Evolutionary conservation across 148 eudicot species (phyloP), one percentile per base, ranked within the genome.

Genomic region (Spergularia bocconei): DNA sequence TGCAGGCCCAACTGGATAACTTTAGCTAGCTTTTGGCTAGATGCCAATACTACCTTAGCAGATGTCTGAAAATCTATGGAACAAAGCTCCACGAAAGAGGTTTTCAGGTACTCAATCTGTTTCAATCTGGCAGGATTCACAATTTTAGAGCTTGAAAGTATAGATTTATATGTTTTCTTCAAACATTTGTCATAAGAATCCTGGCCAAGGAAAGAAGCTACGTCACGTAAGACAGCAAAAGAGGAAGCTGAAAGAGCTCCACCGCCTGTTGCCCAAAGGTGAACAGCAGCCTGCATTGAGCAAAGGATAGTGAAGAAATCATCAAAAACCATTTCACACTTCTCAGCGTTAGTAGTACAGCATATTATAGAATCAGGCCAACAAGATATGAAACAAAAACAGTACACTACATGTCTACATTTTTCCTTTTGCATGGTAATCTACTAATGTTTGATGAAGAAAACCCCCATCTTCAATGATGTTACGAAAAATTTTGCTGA

Each of bases 211-310:
- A 81, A 70, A 72, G 85, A 79, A 79, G 94, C 90, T 77, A 87
- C 79, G 77, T 89, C 94, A 78, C 73, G 82, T 77, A 91, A 77
- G 79, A 92, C 70, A 6, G 38, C 79, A 59, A 91, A 96, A 77
- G 99, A 86, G 85, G 83, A 80, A 70, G 89, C 80, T 63, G 98
- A 83, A 23, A 96, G 87, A 74, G 74, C 73, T 55, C 84, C 92
- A 53, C 86, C 86, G 65, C 93, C 88, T 19, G 92, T 86, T 62
- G 85, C 91, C 99, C 99, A 96, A 68, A 96, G 80, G 80, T 86
- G 87, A 72, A 92, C 87, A 61, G 88, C 74, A 82, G 79, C 87
- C 99, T 96, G 94, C 69, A 88, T 39, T 63, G 57, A 57, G 55
- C 58, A 73, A 44, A 64, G 44, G 15, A 36, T 25, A 77, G 67